Conservation (phyloP, 2,329 filamentous ascomycete species). For the Aotearoamyces nothofagi region DNA sequence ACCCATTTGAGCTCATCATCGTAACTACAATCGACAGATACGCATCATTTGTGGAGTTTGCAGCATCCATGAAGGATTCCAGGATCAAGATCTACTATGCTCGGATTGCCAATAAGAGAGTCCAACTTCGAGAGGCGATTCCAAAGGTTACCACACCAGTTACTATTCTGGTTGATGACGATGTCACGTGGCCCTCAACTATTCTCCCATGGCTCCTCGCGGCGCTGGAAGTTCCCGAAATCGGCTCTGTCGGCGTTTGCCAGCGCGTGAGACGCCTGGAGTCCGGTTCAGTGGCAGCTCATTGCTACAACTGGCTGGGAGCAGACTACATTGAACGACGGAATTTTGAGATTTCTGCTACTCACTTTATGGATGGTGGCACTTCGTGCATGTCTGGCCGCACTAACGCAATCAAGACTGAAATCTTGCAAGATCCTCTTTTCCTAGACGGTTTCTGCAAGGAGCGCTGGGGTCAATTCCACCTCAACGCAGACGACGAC, state of each 20-base stretch:
- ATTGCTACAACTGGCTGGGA: conserved; percentile 77
- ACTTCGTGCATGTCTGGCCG: conserved; percentile 95
- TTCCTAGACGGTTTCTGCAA: conserved; percentile 85
- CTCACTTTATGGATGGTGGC: conserved; percentile 85
- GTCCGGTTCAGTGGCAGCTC: conserved; percentile 39
- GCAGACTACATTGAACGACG: conserved; percentile 84
- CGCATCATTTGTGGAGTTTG: conserved; percentile 50
- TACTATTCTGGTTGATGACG: conserved; percentile 88
- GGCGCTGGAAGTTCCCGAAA: conserved; percentile 70
- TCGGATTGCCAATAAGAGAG: conserved; percentile 82
- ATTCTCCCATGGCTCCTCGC: conserved; percentile 85
- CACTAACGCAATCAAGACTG: conserved; percentile 80
- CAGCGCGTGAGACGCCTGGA: conserved; percentile 61
- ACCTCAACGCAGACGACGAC: conserved; percentile 91
- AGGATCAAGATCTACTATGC: conserved; percentile 63
- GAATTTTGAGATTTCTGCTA: conserved; percentile 94
- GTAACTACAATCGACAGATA: conserved; percentile 77
- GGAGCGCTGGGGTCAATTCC: conserved; percentile 78
- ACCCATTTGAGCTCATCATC: conserved; percentile 60
- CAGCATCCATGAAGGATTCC: conserved; percentile 38
- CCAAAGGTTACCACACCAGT: conserved; percentile 71
- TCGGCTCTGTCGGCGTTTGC: conserved; percentile 85
- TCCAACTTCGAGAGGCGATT: conserved; percentile 84
- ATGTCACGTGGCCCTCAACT: conserved; percentile 81
- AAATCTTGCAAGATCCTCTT: conserved; percentile 70